These are phyloP conservation scores for Hamamelis virginiana DNA, from an alignment of 164 flowering plant genomes.

Conservation along the genomic window DNA sequence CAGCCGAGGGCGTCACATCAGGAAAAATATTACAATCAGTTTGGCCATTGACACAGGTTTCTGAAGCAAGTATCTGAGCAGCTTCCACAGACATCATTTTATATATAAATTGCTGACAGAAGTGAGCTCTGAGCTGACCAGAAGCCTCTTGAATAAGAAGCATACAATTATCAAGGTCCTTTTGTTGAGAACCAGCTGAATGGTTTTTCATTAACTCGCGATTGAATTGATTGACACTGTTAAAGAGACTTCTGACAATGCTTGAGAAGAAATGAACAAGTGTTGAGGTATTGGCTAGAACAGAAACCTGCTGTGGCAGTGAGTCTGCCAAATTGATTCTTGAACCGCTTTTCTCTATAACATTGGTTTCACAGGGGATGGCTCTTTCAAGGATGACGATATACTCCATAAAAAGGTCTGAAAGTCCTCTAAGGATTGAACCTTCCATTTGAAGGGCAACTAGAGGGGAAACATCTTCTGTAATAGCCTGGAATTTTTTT, in stretches of 20 bases:
- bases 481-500: slow-evolving; percentile 34
- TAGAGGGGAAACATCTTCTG: slow-evolving; percentile 39
- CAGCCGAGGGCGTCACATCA: slow-evolving; percentile 38
- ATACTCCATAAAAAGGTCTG: slow-evolving; percentile 49
- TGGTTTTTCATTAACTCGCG: slow-evolving; percentile 14
- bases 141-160: slow-evolving; percentile 31
- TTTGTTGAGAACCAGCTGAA: slow-evolving; percentile 5
- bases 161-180: slow-evolving; percentile 33
- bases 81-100: slow-evolving; percentile 31
- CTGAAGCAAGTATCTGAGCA: slow-evolving; percentile 16
- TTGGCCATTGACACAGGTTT: slow-evolving; percentile 11
- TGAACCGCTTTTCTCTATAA: slow-evolving; percentile 21
- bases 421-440: slow-evolving; percentile 45
- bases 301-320: slow-evolving; percentile 44
- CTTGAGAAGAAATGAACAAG: slow-evolving; percentile 36
- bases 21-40: slow-evolving; percentile 16
- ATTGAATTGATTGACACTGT: slow-evolving; percentile 6
- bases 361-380: slow-evolving; percentile 23
- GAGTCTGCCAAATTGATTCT: slow-evolving; percentile 33
- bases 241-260: slow-evolving; percentile 25
- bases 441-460: slow-evolving; percentile 51
- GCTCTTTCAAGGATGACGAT: slow-evolving; percentile 42
- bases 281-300: slow-evolving; percentile 49
- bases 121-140: slow-evolving; percentile 31
- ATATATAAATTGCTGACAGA: slow-evolving; percentile 37